Base-by-base conservation (phyloP, 257 asterid species). In the Fraxinus anomala region DNA sequence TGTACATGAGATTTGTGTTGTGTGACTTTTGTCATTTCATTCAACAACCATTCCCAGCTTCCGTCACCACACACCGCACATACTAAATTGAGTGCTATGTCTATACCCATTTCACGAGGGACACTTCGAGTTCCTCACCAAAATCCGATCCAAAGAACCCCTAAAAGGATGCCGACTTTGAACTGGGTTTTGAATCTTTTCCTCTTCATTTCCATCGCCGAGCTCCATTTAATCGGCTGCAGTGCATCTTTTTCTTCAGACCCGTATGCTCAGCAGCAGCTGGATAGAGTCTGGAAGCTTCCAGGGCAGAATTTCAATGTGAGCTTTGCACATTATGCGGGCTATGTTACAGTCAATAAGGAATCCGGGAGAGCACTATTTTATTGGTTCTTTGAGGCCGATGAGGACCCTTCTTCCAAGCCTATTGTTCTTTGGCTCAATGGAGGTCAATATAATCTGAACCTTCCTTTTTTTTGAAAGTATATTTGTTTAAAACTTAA, bases 401-500 rank as follows among this genome's bases (percentile, higher is more conserved):
- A 84, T 6, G 94, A 91, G 47, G 92, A 93, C 75, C 93, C 99
- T 82, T 83, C 96, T 73, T 87, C 97, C 59, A 93, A 95, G 79
- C 97, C 99, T 80, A 80, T 95, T 79, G 86, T 95, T 85, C 99
- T 95, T 75, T 95, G 99, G 99, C 96, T 91, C 63, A 95, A 92
- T 89, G 99, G 99, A 93, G 98, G 99, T 94, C 68, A 3, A 76
- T 70, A 9, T 49, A 40, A 66, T 13, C 76, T 73, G 26, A 28
- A 44, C 23, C 30, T 36, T 36, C 33, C 37, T 21, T 69, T 4
- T 16, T 73, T 16, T 31, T 59, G n/a, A 34, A 34, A 34, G 0
- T 7, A 33, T 21, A 26, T 7, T 40, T 31, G 36, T 40, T 72
- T 24, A 59, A 51, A 75, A 42, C 42, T 72, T 31, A 19, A 36